Evolutionary conservation across 208 protist species (phyloP).

Genomic region (Porcisia deanei): DNA sequence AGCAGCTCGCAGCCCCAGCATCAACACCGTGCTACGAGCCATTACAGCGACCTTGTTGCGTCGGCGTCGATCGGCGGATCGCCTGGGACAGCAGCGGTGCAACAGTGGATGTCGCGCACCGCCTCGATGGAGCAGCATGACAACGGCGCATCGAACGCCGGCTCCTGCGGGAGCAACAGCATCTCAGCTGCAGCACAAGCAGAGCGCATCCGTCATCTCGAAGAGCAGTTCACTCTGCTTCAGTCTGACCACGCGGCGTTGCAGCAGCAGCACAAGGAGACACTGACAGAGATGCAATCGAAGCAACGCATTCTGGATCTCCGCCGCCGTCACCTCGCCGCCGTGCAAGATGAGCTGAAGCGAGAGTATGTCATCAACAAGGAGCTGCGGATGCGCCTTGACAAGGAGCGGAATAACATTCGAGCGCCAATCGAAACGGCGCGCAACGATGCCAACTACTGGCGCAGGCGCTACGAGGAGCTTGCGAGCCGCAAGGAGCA

Average conservation of each 20-base stretch:
- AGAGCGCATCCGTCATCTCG: conserved; percentile 33
- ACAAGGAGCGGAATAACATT: conserved; percentile 43
- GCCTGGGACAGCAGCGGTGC: conserved; percentile 11
- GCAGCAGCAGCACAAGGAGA: conserved; percentile 40
- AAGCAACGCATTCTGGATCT: conserved; percentile 52
- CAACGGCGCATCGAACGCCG: not conserved
- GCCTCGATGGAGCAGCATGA: conserved; percentile 9
- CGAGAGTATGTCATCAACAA: conserved; percentile 50
- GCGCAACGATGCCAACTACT: conserved; percentile 66
- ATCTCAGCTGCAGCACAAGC: conserved; percentile 16
- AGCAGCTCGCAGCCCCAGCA: not conserved
- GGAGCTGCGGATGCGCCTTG: conserved; percentile 50
- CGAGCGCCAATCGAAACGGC: conserved; percentile 44
- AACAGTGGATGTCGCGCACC: conserved; percentile 18
- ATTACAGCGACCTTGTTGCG: not conserved
- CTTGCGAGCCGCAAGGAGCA: conserved; percentile 19
- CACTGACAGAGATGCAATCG: conserved; percentile 56
- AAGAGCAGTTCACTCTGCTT: conserved; percentile 27
- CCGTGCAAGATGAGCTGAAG: conserved; percentile 62
- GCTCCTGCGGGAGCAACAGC: not conserved
- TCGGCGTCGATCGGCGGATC: not conserved
- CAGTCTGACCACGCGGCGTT: conserved; percentile 32
- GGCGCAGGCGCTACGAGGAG: conserved; percentile 67
- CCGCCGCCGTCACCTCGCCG: conserved; percentile 75
- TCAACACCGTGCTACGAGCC: not conserved